A percentile compares a stretch with the other conserved stretches of the same genome.
These are phyloP conservation scores for Fomitopsis betulina DNA, from an alignment of 1,284 basidiomycete genomes.

Conservation along the genomic window DNA sequence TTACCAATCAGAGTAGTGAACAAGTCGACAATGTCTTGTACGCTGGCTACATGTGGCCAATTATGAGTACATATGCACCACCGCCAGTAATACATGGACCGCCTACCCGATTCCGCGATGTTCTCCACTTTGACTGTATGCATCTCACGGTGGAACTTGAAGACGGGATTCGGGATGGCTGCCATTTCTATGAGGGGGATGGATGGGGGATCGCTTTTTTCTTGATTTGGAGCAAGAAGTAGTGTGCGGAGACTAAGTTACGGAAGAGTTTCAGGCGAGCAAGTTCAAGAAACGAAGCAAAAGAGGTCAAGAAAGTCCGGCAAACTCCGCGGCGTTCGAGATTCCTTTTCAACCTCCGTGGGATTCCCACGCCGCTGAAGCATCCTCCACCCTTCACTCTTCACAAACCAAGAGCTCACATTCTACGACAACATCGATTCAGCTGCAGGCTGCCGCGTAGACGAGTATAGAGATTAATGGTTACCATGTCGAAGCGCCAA, in stretches of 20 bases:
- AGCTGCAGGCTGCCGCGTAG: neutral
- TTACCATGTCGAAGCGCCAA: conserved; percentile 23
- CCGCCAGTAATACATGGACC: neutral
- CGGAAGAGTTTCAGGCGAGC: conserved; percentile 4
- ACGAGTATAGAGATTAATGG: neutral
- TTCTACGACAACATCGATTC: neutral
- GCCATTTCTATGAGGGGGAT: conserved; percentile 13
- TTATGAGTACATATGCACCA: neutral
- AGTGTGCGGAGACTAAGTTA: conserved; percentile 7
- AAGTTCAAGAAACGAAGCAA: conserved; percentile 16
- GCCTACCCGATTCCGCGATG: conserved; percentile 35
- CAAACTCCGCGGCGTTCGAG: conserved; percentile 13
- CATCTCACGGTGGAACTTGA: conserved; percentile 32
- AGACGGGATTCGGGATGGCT: conserved; percentile 23
- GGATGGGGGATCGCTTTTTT: conserved; percentile 2
- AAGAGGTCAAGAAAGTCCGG: conserved; percentile 21
- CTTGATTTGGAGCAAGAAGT: conserved; percentile 10
- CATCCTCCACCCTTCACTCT: conserved; percentile 5
- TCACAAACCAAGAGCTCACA: neutral
- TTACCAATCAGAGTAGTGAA: conserved; percentile 55
- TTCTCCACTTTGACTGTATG: conserved; percentile 41
- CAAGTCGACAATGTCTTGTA: conserved; percentile 48
- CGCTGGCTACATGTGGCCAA: conserved; percentile 30
- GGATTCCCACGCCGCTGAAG: conserved; percentile 23
- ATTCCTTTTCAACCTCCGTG: conserved; percentile 3